These are phyloP conservation scores for Saposhnikovia divaricata DNA, from an alignment of 129 eudicot genomes.

Conservation along the genomic window DNA sequence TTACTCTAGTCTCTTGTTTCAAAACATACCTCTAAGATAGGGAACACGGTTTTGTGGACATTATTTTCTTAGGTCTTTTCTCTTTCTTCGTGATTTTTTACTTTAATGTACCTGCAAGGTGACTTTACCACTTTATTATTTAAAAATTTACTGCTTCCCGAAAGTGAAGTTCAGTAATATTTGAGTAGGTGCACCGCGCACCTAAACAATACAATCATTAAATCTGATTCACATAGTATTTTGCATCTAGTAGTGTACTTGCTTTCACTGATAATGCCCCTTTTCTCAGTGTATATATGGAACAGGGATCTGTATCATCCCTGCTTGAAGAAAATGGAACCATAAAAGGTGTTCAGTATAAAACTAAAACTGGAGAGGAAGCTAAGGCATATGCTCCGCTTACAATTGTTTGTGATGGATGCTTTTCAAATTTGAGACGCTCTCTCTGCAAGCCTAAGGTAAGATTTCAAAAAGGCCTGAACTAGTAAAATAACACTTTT, in stretches of 20 bases:
- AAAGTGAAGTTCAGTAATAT: background rate
- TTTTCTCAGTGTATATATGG: conserved; percentile 39
- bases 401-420: conserved; percentile 34
- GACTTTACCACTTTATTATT: background rate
- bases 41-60: background rate
- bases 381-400: conserved; percentile 54
- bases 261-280: background rate
- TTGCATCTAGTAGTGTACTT: background rate
- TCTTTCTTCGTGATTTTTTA: too few species aligned
- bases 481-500: background rate
- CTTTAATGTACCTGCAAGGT: background rate
- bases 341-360: conserved; percentile 48
- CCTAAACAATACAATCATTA: background rate
- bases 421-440: conserved; percentile 55
- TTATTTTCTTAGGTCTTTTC: background rate
- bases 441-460: conserved; percentile 57
- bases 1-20: background rate
- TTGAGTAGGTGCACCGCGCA: background rate
- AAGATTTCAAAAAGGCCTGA: background rate
- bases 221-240: background rate
- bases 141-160: background rate
- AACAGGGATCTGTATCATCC: conserved; percentile 57
- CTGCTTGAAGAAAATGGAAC: conserved; percentile 47
- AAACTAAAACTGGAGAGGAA: conserved; percentile 45
- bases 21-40: background rate